These are phyloP conservation scores for Solanum ossicruentum DNA, from an alignment of 257 asterid genomes.

Conservation along the genomic window DNA sequence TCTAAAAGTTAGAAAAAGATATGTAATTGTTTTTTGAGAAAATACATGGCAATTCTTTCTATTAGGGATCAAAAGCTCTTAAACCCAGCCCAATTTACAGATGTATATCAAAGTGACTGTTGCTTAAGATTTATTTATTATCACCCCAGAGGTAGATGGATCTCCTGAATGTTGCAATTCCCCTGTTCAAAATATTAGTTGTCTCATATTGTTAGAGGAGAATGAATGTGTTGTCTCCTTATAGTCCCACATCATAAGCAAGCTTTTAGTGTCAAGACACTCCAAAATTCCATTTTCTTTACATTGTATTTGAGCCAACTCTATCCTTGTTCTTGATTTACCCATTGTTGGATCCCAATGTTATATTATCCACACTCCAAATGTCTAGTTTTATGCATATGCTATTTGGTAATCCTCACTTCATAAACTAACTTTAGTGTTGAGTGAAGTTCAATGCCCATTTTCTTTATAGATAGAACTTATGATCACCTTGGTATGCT, in stretches of 20 bases:
- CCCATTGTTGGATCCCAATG: not conserved
- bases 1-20: not conserved
- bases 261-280: not conserved
- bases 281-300: not conserved
- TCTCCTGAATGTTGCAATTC: not conserved
- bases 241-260: not conserved
- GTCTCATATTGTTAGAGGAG: not conserved
- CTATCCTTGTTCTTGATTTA: not conserved
- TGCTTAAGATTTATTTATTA: not conserved
- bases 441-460: not conserved
- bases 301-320: not conserved
- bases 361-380: not conserved
- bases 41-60: not conserved
- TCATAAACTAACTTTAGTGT: not conserved
- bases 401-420: not conserved
- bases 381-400: not conserved
- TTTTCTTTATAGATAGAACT: not conserved
- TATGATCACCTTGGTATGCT: not conserved
- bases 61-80: not conserved
- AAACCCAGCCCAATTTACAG: not conserved
- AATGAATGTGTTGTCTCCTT: not conserved
- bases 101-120: not conserved
- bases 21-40: not conserved
- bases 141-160: not conserved
- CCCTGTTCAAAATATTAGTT: not conserved